Evolutionary conservation across 1,139 yeast genomes (phyloP), one percentile per base, ranked within the genome.

Genomic region (Kodamaea sp.): DNA sequence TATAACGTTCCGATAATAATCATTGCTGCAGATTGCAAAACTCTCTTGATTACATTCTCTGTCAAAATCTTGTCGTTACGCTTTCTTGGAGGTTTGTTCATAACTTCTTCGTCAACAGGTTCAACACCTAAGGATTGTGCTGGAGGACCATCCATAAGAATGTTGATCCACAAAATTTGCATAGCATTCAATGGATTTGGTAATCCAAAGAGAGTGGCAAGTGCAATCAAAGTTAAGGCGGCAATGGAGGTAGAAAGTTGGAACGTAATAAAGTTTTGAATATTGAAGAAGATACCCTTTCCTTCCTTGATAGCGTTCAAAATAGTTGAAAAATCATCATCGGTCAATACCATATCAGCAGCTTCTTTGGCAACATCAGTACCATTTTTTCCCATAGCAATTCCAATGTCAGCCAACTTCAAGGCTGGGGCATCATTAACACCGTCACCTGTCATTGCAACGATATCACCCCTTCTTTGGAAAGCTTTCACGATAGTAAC

Each of bases 361-460:
- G 97, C 97, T 61, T 92, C 98, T 55, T 92, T 92, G 31, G 98
- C 98, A 31, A 92, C 98, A 61, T 92, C 98, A 1, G 98, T 92
- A 39, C 98, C 98, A 63, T 85, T 80, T 51, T 81, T 80, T 43
- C 98, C 98, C 98, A 92, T 92, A 21, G 96, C 84, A 50, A 92
- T 90, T 50, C 98, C 98, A 50, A 92, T 94, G 61, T 92, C 96
- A 2, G 98, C 98, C 53, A 90, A 73, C 59, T 92, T 92, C 51
- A 92, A 75, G 4, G 98, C 97, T n/a, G 98, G 98, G 0, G 98
- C 97, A 64, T 92, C 98, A 57, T 92, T 92, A 18, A 92, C 98
- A 63, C 98, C 98, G 61, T 92, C 98, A 47, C 98, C 98, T 8
- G 97, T 92, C 98, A 92, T 92, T 26, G 97, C 98, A 31, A 92